Evolutionary conservation across 176 grass and related monocot species (phyloP).

Genomic region (Hsuehochloa calcarea): DNA sequence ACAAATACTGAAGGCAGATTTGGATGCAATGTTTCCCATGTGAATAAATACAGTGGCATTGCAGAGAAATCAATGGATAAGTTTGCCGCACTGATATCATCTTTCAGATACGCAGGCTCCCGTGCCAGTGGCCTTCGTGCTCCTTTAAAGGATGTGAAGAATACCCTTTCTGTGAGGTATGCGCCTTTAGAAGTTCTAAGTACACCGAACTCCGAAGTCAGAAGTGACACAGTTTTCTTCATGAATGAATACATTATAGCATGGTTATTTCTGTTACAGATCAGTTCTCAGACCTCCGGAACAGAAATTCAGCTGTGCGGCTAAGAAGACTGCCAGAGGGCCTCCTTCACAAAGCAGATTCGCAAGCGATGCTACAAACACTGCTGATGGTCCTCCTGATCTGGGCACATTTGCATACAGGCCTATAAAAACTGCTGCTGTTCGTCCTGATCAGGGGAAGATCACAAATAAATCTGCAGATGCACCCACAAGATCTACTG

Average conservation of each 20-base stretch:
- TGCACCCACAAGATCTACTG: constrained; percentile 30
- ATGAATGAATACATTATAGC: background rate
- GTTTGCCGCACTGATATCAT: constrained; percentile 68
- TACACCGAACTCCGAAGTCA: background rate
- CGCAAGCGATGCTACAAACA: constrained; percentile 16
- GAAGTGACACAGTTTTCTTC: background rate
- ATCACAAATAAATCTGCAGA: constrained; percentile 18
- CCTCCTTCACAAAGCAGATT: constrained; percentile 32
- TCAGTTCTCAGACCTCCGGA: constrained; percentile 32
- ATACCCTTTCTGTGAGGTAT: constrained; percentile 68
- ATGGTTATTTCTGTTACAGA: constrained; percentile 31
- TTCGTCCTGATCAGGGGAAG: constrained; percentile 28
- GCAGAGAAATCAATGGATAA: constrained; percentile 96
- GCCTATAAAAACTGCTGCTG: constrained; percentile 4
- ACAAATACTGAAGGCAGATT: constrained; percentile 51
- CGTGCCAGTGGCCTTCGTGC: constrained; percentile 87
- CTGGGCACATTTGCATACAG: constrained; percentile 37
- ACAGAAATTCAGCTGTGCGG: background rate
- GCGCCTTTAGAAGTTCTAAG: background rate
- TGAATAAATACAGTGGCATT: constrained; percentile 71
- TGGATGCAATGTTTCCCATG: constrained; percentile 82
- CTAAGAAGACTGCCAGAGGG: constrained; percentile 25
- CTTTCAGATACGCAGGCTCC: constrained; percentile 77
- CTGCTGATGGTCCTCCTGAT: constrained; percentile 21
- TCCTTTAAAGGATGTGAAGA: constrained; percentile 85